phyloP scores from a whole-genome alignment of 108 stramenopile genomes.

The Fistulifera pelliculosa region DNA sequence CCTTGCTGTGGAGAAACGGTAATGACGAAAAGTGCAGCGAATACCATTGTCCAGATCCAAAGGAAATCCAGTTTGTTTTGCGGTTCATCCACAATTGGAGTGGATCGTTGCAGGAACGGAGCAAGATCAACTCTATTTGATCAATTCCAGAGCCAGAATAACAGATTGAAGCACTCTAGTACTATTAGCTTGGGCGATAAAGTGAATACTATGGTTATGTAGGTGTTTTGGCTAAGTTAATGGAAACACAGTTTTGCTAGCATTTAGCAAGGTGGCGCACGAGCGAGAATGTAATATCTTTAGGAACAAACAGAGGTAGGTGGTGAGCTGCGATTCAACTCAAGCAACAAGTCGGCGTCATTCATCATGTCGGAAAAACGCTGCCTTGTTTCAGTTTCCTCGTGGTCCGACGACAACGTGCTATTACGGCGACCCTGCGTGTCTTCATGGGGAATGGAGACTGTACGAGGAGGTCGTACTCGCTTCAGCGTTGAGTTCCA shows the following conservation, averaged over 20 bases:
- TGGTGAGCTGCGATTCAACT: slow-evolving; percentile 33
- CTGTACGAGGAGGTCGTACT: slow-evolving; percentile 7
- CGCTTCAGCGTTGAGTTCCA: slow-evolving; percentile 91
- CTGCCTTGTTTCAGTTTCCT: neutral
- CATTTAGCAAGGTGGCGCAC: too few relatives aligned
- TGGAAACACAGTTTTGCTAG: too few relatives aligned
- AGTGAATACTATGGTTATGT: too few relatives aligned
- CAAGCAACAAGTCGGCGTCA: slow-evolving; percentile 38
- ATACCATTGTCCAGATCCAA: neutral
- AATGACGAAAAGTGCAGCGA: neutral
- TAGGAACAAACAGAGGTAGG: neutral
- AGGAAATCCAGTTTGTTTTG: slow-evolving; percentile 3
- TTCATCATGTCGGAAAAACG: slow-evolving; percentile 6
- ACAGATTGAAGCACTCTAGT: too few relatives aligned
- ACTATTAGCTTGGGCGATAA: too few relatives aligned
- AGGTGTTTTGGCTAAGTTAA: too few relatives aligned
- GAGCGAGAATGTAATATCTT: too few relatives aligned
- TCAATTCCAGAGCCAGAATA: too few relatives aligned
- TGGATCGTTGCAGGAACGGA: neutral
- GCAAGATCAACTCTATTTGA: too few relatives aligned
- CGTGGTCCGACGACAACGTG: neutral
- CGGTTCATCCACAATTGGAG: neutral
- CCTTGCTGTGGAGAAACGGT: neutral
- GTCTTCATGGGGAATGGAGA: neutral
- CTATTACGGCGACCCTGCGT: neutral